Evolutionary conservation across 352 stramenopile species (phyloP).

Genomic region (Globisporangium viniferum): DNA sequence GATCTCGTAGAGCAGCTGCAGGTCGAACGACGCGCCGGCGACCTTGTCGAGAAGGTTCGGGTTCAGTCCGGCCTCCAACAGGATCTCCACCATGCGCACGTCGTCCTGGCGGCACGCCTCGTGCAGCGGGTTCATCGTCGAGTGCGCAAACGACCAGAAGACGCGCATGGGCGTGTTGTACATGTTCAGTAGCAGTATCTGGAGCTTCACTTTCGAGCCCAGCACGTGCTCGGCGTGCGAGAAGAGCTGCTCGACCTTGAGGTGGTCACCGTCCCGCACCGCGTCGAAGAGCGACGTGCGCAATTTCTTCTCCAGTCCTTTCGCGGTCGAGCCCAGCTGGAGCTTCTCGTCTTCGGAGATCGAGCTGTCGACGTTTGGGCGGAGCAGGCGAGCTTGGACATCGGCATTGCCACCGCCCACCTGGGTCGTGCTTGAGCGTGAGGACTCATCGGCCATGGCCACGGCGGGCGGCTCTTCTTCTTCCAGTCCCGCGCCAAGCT

Average conservation of each 20-base stretch:
- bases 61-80: conserved; percentile 62
- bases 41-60: conserved; percentile 83
- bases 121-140: conserved; percentile 70
- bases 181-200: conserved; percentile 65
- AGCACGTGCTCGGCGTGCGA: conserved; percentile 49
- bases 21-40: conserved; percentile 47
- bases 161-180: conserved; percentile 64
- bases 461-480: conserved; percentile 35
- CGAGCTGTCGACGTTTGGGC: conserved; percentile 37
- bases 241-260: conserved; percentile 41
- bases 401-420: not conserved
- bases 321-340: conserved; percentile 29
- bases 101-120: conserved; percentile 64
- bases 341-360: conserved; percentile 41
- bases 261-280: conserved; percentile 37
- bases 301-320: conserved; percentile 43
- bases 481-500: conserved; percentile 57
- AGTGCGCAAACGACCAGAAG: conserved; percentile 65
- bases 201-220: conserved; percentile 56
- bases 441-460: conserved; percentile 1
- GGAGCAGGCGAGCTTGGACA: conserved; percentile 26
- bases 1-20: conserved; percentile 66
- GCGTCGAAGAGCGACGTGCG: conserved; percentile 49
- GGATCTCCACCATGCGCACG: conserved; percentile 44
- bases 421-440: conserved; percentile 1